Percentiles rank a stretch among this genome's conserved stretches.
These are phyloP conservation scores for Alternaria ethzedia DNA, from an alignment of 2,329 filamentous ascomycete species.

Conservation along the genomic window DNA sequence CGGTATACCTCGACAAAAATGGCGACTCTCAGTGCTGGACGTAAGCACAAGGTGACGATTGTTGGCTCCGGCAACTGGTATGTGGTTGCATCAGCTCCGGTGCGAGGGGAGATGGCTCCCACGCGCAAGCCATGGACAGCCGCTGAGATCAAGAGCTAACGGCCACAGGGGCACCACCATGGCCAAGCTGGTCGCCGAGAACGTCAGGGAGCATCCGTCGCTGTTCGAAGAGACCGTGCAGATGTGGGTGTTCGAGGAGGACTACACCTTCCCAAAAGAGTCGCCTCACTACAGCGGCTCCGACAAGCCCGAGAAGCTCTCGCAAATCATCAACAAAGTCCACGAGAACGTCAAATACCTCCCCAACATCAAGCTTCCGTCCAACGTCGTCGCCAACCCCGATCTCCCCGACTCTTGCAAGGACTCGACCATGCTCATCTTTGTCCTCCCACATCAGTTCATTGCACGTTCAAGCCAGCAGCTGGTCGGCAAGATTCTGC, in stretches of 20 bases:
- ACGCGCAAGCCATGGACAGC: background rate
- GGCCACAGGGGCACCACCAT: slow-evolving; percentile 88
- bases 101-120: background rate
- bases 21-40: slow-evolving; percentile 60
- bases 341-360: slow-evolving; percentile 99
- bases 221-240: slow-evolving; percentile 89
- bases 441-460: slow-evolving; percentile 97
- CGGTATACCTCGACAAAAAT: slow-evolving; percentile 42
- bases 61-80: slow-evolving; percentile 97
- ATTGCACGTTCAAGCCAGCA: slow-evolving; percentile 85
- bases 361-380: slow-evolving; percentile 80
- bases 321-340: slow-evolving; percentile 83
- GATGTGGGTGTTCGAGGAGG: slow-evolving; percentile 99
- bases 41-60: slow-evolving; percentile 91
- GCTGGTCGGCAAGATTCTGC: slow-evolving; percentile 85
- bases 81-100: slow-evolving; percentile 25
- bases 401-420: slow-evolving; percentile 80
- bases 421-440: slow-evolving; percentile 86
- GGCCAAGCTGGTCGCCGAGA: slow-evolving; percentile 95
- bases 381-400: slow-evolving; percentile 84
- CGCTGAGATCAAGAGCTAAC: slow-evolving; percentile 11
- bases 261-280: slow-evolving; percentile 74
- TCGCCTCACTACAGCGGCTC: slow-evolving; percentile 75
- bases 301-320: slow-evolving; percentile 80
- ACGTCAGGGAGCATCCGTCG: slow-evolving; percentile 76